A percentile compares a stretch with the other conserved stretches of the same genome.
Evolutionary conservation across 495 filamentous ascomycete genomes (phyloP).

Genomic region (Bathelium albidoporum): DNA sequence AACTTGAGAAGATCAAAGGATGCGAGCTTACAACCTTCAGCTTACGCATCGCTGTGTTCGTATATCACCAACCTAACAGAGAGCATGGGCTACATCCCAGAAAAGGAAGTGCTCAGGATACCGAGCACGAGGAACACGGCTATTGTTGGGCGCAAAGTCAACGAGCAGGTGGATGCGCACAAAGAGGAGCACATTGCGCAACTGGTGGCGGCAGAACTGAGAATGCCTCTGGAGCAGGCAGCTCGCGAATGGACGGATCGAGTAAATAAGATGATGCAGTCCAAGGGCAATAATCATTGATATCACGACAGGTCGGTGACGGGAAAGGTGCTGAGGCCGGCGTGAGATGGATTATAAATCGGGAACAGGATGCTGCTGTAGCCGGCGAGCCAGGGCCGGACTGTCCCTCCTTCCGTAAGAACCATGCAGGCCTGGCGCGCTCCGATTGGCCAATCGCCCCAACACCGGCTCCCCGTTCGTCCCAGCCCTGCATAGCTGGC

Average conservation of each 20-base stretch:
- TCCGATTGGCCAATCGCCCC: neutral
- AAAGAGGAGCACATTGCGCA: neutral
- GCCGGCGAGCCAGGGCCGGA: neutral
- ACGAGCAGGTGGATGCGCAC: neutral
- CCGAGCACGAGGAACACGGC: conserved; percentile 83
- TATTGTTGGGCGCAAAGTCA: conserved; percentile 47
- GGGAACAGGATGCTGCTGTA: neutral
- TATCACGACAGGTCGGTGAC: neutral
- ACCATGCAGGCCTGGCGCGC: neutral
- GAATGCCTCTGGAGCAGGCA: neutral
- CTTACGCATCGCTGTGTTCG: conserved; percentile 63
- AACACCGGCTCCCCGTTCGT: neutral
- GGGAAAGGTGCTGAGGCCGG: neutral
- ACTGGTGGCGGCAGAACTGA: neutral
- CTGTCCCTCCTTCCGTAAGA: neutral
- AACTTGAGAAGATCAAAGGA: conserved; percentile 17
- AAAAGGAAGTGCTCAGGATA: conserved; percentile 73
- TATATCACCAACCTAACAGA: conserved; percentile 57
- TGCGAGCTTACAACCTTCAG: conserved; percentile 36
- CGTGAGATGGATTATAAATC: neutral
- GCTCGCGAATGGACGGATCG: neutral
- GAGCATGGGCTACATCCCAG: conserved; percentile 63
- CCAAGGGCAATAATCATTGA: neutral
- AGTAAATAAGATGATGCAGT: neutral
- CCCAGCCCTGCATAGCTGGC: neutral